A percentile compares a stretch with the other conserved stretches of the same genome.
phyloP scores from a whole-genome alignment of 2,329 filamentous ascomycete species.

The Neodidymelliopsis sp. region DNA sequence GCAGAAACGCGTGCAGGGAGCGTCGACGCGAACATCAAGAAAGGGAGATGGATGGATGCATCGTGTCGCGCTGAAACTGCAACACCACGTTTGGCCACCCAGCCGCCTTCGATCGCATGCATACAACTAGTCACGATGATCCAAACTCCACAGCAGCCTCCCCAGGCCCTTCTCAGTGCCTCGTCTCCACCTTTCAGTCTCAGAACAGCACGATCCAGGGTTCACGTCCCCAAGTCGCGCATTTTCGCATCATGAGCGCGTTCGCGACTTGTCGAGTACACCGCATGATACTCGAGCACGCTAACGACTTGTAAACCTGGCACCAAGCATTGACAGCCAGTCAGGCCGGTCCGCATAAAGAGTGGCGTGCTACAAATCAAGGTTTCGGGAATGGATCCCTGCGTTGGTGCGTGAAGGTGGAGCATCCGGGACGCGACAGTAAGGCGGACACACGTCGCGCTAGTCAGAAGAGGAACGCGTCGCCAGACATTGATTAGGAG shows the following conservation, averaged over 20 bases:
- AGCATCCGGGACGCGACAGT: neutral
- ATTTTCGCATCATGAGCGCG: slow-evolving; percentile 11
- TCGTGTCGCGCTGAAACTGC: neutral
- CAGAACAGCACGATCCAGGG: slow-evolving; percentile 1
- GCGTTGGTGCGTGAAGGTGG: slow-evolving; percentile 3
- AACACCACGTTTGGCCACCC: neutral
- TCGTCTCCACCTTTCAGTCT: neutral
- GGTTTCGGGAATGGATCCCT: slow-evolving; percentile 11
- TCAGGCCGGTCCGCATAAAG: slow-evolving; percentile 1
- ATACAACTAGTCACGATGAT: neutral
- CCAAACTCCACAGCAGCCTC: slow-evolving; percentile 2
- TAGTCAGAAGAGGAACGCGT: slow-evolving; percentile 8
- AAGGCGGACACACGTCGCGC: slow-evolving; percentile 2
- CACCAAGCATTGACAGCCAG: neutral
- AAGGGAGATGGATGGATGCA: neutral
- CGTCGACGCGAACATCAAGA: slow-evolving; percentile 2
- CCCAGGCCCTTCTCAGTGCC: neutral
- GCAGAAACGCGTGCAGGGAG: slow-evolving; percentile 6
- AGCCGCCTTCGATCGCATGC: slow-evolving; percentile 2
- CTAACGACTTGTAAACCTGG: slow-evolving; percentile 5
- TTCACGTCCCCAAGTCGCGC: slow-evolving; percentile 1
- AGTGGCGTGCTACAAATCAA: slow-evolving; percentile 13
- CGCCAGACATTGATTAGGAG: slow-evolving; percentile 11
- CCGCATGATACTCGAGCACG: slow-evolving; percentile 1
- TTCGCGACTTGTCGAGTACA: neutral